Percentiles rank a stretch among this genome's conserved stretches.
Conservation (phyloP, 352 stramenopile genomes). For the Elongisporangium undulatum region DNA sequence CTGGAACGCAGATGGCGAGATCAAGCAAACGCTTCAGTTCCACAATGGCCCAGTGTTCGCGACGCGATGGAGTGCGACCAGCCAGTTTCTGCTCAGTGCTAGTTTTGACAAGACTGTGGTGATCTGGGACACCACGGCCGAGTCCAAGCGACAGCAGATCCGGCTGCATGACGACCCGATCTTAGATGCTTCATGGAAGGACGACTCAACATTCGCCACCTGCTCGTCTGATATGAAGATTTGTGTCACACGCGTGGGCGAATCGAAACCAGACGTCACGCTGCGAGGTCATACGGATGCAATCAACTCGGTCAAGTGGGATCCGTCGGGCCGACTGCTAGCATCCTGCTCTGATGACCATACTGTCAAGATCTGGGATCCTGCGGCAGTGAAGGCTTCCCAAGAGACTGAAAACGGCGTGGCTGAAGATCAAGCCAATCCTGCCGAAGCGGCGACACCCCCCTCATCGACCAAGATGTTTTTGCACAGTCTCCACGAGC, state of each 20-base stretch:
- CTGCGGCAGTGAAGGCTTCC: conserved; percentile 23
- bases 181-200: conserved; percentile 92
- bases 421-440: conserved; percentile 1
- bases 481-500: conserved; percentile 85
- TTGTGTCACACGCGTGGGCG: conserved; percentile 88
- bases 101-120: conserved; percentile 87
- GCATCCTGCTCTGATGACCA: conserved; percentile 98
- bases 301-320: conserved; percentile 99
- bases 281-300: conserved; percentile 94
- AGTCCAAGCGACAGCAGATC: conserved; percentile 93
- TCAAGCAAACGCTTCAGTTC: conserved; percentile 80
- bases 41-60: conserved; percentile 86
- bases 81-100: conserved; percentile 66
- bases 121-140: conserved; percentile 77
- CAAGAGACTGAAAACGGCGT: conserved; percentile 7
- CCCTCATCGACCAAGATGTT: conserved; percentile 18
- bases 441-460: not conserved
- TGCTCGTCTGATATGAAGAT: conserved; percentile 93
- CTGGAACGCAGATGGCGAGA: conserved; percentile 69
- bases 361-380: conserved; percentile 97
- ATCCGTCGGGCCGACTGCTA: conserved; percentile 90
- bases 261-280: conserved; percentile 67
- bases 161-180: conserved; percentile 91
- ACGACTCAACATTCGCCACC: conserved; percentile 92
- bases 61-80: conserved; percentile 78